A percentile compares a stretch with the other conserved stretches of the same genome.
phyloP scores from a whole-genome alignment of 495 filamentous ascomycete genomes.

The Antarctomyces pellizariae region DNA sequence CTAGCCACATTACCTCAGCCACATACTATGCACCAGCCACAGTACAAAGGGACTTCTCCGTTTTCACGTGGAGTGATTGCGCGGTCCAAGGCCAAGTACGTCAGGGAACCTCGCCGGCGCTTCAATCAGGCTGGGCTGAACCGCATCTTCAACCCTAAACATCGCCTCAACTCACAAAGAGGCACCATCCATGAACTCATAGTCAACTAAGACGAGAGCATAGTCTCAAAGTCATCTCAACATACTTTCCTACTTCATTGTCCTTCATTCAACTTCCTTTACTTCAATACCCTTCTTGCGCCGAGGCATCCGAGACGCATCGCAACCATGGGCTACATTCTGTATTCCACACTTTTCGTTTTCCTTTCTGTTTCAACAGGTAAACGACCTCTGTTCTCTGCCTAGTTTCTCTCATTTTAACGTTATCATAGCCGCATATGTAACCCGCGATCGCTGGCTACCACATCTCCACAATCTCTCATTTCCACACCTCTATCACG shows the following conservation, averaged over 20 bases:
- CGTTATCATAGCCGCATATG: constrained; percentile 34
- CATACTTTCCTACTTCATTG: no score
- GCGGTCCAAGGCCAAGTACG: no score
- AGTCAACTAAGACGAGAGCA: no score
- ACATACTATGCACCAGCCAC: no score
- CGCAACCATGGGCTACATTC: constrained; percentile 27
- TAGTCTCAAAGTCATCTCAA: no score
- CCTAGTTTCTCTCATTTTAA: constrained; percentile 4
- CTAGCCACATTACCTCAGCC: no score
- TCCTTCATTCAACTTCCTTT: constrained; percentile 1
- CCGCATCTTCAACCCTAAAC: no score
- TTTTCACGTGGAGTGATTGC: no score
- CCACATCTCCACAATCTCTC: constrained; percentile 30
- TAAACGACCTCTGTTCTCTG: constrained; percentile 13
- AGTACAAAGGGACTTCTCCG: no score
- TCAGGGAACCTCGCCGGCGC: no score
- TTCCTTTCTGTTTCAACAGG: constrained; percentile 36
- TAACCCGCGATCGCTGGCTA: constrained; percentile 59
- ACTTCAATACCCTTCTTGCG: not conserved
- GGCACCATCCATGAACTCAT: not conserved
- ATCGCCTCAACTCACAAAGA: no score
- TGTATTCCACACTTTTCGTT: constrained; percentile 48
- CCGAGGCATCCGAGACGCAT: not conserved
- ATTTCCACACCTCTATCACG: constrained; percentile 42
- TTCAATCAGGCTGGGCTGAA: no score